Evolutionary conservation across 345 rosid species (phyloP), one percentile per base, ranked within the genome.

Genomic region (Anacardium occidentale): DNA sequence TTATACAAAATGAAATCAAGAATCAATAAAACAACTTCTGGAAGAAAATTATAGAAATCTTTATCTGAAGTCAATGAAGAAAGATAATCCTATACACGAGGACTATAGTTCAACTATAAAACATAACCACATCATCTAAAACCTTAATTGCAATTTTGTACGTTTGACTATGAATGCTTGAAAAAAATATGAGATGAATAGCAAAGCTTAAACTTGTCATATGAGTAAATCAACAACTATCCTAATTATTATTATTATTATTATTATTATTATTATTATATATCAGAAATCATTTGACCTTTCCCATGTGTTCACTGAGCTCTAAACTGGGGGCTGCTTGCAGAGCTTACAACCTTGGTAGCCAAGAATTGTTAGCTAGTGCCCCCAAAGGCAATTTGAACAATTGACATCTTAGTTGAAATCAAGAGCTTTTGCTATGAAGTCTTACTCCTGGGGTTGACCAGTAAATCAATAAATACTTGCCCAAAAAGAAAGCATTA

Each of bases 161-260:
- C 10, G 54, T 52, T 82, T 4, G 74, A 40, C 48, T 73, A 68
- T 32, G 73, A 44, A 45, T 64, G 72, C 85, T 85, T 47, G 51
- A 71, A 37, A 58, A 66, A 57, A 70, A 34, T n/a, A 64, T 14
- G 42, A 61, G 21, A 22, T 74, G 21, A 76, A 58, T 12, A 72
- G 9, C 24, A 44, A 73, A 11, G 34, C 54, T 51, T 71, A 50
- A 71, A 26, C 45, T n/a, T 57, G 29, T 51, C 66, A 14, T 21
- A 17, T 9, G 10, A 52, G 40, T 29, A 71, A 47, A 48, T 61
- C 42, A 24, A 69, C 72, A 69, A 44, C 9, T 37, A 6, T 37
- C 40, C 40, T 37, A 6, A 7, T 37, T 6, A 37, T 37, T 37
- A 37, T 37, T 37, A 37, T 34, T 5, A 34, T 37, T 29, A 29